Conservation (phyloP, 768 basidiomycete genomes). For the Psilocybe azurescens region DNA sequence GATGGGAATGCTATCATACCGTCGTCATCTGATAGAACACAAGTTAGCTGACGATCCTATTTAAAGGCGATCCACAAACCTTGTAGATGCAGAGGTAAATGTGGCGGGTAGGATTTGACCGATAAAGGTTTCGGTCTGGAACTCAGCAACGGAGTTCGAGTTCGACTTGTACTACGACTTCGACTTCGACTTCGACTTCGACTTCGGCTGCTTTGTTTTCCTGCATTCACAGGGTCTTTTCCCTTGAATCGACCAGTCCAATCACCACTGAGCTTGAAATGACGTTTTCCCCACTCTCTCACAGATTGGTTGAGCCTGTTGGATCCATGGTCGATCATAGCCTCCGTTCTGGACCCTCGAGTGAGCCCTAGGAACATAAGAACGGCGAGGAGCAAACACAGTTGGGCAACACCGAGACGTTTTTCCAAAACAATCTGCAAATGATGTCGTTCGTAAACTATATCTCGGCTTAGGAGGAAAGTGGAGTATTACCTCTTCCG, state of each 20-base stretch:
- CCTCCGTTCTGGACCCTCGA: constrained; percentile 62
- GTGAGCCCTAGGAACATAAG: constrained; percentile 89
- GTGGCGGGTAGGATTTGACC: constrained; percentile 16
- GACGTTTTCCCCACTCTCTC: constrained; percentile 61
- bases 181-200: constrained; percentile 37
- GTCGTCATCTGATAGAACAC: constrained; percentile 11
- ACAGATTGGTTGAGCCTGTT: constrained; percentile 35
- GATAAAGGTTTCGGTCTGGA: constrained; percentile 16
- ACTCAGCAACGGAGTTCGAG: constrained; percentile 20
- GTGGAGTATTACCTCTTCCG: constrained; percentile 68
- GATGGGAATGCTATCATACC: constrained; percentile 23
- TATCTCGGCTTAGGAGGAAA: not conserved
- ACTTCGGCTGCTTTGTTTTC: constrained; percentile 23
- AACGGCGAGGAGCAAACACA: constrained; percentile 82
- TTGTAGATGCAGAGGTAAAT: constrained; percentile 11
- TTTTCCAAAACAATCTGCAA: constrained; percentile 84
- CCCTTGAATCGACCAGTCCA: constrained; percentile 46
- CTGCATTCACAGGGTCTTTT: constrained; percentile 22
- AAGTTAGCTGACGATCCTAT: not conserved
- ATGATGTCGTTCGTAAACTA: not conserved
- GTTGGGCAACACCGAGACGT: constrained; percentile 86
- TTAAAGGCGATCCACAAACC: constrained; percentile 1
- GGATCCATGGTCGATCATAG: constrained; percentile 29
- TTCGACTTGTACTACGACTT: no score
- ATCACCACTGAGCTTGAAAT: constrained; percentile 61